Evolutionary conservation across 2,329 filamentous ascomycete genomes (phyloP).

Genomic region (Phialophora expanda): DNA sequence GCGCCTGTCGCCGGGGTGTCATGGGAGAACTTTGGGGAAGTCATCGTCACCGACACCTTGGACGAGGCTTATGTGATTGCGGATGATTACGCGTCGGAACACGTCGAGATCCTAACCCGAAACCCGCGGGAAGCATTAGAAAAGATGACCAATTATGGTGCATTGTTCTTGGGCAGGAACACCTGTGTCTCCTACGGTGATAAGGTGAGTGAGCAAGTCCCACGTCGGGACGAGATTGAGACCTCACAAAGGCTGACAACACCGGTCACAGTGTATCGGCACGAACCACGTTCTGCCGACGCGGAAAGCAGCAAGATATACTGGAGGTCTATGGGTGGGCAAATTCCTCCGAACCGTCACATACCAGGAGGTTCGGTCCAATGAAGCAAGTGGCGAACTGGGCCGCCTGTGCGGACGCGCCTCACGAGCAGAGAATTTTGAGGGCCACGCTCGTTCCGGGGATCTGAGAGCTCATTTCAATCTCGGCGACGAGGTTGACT

Average conservation of each 20-base stretch:
- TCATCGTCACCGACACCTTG: conserved; percentile 50
- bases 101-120: conserved; percentile 58
- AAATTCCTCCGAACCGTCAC: conserved; percentile 60
- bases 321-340: conserved; percentile 62
- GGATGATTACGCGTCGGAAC: conserved; percentile 57
- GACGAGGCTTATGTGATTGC: conserved; percentile 54
- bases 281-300: conserved; percentile 63
- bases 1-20: conserved; percentile 51
- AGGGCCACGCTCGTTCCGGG: conserved; percentile 60
- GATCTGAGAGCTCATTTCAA: conserved; percentile 55
- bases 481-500: conserved; percentile 51
- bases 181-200: conserved; percentile 62
- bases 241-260: neutral
- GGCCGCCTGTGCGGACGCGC: conserved; percentile 57
- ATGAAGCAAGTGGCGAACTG: conserved; percentile 55
- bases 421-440: conserved; percentile 58
- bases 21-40: conserved; percentile 56
- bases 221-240: neutral
- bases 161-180: conserved; percentile 58
- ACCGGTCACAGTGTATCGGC: conserved; percentile 55
- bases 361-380: conserved; percentile 57
- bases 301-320: conserved; percentile 55
- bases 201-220: conserved; percentile 47
- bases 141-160: conserved; percentile 59
- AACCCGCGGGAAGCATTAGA: conserved; percentile 55